Evolutionary conservation across 2,329 filamentous ascomycete species (phyloP).

Genomic region (Lasiodiplodia hormozganensis): DNA sequence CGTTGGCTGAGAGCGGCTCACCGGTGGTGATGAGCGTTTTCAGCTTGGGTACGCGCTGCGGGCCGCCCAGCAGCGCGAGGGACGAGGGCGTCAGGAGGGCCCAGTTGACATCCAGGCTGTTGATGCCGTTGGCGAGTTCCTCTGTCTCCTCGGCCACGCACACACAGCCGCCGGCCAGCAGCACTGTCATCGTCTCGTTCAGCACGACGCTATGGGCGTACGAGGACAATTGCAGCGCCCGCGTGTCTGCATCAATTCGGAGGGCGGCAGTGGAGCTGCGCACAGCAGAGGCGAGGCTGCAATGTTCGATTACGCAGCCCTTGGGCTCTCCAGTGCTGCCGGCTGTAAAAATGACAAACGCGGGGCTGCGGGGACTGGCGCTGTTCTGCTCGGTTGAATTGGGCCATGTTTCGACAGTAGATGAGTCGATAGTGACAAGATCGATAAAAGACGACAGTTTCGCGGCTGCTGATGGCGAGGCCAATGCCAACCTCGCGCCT

Average conservation of each 20-base stretch:
- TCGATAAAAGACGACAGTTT: not conserved
- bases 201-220: conserved; percentile 47
- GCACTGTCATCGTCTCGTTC: conserved; percentile 45
- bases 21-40: conserved; percentile 45
- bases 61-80: conserved; percentile 42
- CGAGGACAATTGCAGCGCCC: conserved; percentile 47
- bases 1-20: conserved; percentile 36
- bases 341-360: conserved; percentile 36
- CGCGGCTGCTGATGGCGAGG: not conserved
- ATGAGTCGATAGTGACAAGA: not conserved
- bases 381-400: not conserved
- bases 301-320: conserved; percentile 42
- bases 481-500: conserved; percentile 28
- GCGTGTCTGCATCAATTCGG: conserved; percentile 37
- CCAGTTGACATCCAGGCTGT: conserved; percentile 40
- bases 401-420: not conserved
- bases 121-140: no score
- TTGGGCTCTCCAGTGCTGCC: conserved; percentile 35
- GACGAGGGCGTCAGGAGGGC: conserved; percentile 48
- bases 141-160: no score
- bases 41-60: conserved; percentile 48
- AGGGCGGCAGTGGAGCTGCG: no score
- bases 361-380: not conserved
- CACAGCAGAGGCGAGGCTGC: conserved; percentile 39
- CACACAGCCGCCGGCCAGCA: conserved; percentile 43